Base-by-base conservation (phyloP, 345 rosid species). In the Abelmoschus esculentus region DNA sequence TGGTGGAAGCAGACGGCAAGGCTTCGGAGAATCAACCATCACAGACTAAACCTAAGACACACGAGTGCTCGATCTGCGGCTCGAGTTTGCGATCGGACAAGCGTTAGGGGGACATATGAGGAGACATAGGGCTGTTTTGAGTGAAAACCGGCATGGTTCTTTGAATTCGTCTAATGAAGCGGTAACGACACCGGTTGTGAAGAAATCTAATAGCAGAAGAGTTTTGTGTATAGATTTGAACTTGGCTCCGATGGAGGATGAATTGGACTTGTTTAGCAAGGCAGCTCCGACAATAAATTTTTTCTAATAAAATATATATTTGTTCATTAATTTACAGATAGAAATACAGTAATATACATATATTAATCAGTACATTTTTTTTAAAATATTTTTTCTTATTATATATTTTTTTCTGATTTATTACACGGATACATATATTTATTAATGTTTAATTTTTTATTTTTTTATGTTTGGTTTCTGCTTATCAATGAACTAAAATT, bases 41-140 rank as follows among this genome's bases (percentile, higher is more conserved):
- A 0, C 84, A 85, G 5, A 67, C 46, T 1, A 88, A 88, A 74
- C 78, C 84, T 1, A 89, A 87, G 69, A 79, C 87, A 0, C 98
- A 93, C 36, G 90, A 87, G 82, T 93, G 98, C 70, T 89, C 97
- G 5, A 84, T 93, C 0, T 93, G 98, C 40, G 98, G 3, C 81
- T 86, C 0, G 93, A 89, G 78, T 93, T 93, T 47, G 81, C 96
- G 0, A 82, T 93, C 19, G 97, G 90, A 2, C 93, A 88, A 67
- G 90, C 93, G 2, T 54, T 86, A 12, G 90, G 90, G 0, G 90
- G 93, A 8, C 93, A 88, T 72, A 86, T 88, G 93, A 86, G 90
- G 72, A 81, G 90, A 71, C 90, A 88, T 22, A 77, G 89, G 15
- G 53, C 31, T 22, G 53, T 56, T 9, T 49, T 72, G 73, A 72